These are phyloP conservation scores for Beauveria sp. DNA, from an alignment of 2,329 filamentous ascomycete genomes.

Conservation along the genomic window DNA sequence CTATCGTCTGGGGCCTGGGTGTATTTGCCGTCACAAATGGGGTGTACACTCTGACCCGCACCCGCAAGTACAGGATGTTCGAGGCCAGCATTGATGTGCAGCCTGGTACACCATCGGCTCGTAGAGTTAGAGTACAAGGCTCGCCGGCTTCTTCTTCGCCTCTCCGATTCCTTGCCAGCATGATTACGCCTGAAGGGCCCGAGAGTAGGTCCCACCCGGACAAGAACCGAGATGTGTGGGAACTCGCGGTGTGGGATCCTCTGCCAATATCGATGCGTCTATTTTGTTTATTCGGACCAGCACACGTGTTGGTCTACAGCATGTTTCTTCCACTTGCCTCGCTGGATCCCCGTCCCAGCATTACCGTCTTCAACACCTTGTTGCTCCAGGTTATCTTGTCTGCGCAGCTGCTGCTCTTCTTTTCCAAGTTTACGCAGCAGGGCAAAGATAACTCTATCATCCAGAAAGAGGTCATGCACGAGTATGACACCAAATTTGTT, in stretches of 20 bases:
- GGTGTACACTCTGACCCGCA: conserved; percentile 72
- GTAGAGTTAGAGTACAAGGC: conserved; percentile 80
- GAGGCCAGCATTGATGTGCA: conserved; percentile 72
- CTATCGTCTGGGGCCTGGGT: conserved; percentile 63
- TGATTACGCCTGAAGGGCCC: conserved; percentile 63
- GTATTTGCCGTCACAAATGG: conserved; percentile 66
- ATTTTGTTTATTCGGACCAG: conserved; percentile 87
- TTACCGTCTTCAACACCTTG: conserved; percentile 79
- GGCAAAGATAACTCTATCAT: conserved; percentile 77
- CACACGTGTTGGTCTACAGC: conserved; percentile 85
- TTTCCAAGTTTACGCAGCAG: conserved; percentile 71
- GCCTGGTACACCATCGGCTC: conserved; percentile 75
- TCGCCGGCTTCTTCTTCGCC: conserved; percentile 73
- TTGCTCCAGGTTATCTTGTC: conserved; percentile 69
- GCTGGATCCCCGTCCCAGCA: conserved; percentile 72
- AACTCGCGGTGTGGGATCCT: conserved; percentile 89
- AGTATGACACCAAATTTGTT: conserved; percentile 95
- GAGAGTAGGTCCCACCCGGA: conserved; percentile 79
- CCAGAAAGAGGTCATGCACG: conserved; percentile 84
- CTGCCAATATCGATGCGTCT: conserved; percentile 73
- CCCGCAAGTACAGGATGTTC: conserved; percentile 84
- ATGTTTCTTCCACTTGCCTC: conserved; percentile 73
- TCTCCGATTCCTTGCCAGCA: conserved; percentile 61
- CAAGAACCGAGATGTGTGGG: conserved; percentile 82
- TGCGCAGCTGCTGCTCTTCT: conserved; percentile 65